These are phyloP conservation scores for Luvunga scandens DNA, from an alignment of 345 rosid species.

Conservation along the genomic window DNA sequence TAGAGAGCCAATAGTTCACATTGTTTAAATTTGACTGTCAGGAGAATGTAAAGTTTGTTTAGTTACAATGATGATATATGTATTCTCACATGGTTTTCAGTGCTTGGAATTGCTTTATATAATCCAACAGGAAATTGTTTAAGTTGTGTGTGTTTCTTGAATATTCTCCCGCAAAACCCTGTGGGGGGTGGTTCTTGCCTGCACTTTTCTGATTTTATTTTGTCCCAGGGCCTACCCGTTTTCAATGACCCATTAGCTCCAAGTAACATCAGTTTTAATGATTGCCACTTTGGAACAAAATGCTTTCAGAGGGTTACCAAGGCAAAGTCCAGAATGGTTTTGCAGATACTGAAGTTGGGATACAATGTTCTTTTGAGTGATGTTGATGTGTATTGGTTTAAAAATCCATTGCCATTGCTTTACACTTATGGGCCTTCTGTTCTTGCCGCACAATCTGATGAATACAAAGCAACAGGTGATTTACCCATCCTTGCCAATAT, in stretches of 20 bases:
- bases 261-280: slow-evolving; percentile 73
- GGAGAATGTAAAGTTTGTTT: background rate
- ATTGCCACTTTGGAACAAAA: slow-evolving; percentile 88
- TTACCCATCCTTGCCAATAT: slow-evolving; percentile 1
- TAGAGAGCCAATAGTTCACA: background rate
- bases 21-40: background rate
- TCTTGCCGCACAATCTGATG: slow-evolving; percentile 85
- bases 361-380: slow-evolving; percentile 87
- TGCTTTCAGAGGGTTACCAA: slow-evolving; percentile 93
- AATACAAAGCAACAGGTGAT: slow-evolving; percentile 71
- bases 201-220: slow-evolving; percentile 16
- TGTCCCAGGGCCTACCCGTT: slow-evolving; percentile 74
- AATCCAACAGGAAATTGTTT: background rate
- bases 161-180: background rate
- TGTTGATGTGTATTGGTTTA: slow-evolving; percentile 90
- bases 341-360: slow-evolving; percentile 79
- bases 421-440: slow-evolving; percentile 66
- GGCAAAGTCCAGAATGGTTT: slow-evolving; percentile 84
- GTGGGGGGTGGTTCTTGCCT: background rate
- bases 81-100: background rate
- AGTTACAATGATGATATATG: background rate
- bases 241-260: slow-evolving; percentile 74
- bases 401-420: slow-evolving; percentile 66
- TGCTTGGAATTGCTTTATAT: background rate
- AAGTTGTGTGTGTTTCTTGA: slow-evolving; percentile 8